Base-by-base conservation (phyloP, 306 rosid species). In the Oemleria cerasiformis region DNA sequence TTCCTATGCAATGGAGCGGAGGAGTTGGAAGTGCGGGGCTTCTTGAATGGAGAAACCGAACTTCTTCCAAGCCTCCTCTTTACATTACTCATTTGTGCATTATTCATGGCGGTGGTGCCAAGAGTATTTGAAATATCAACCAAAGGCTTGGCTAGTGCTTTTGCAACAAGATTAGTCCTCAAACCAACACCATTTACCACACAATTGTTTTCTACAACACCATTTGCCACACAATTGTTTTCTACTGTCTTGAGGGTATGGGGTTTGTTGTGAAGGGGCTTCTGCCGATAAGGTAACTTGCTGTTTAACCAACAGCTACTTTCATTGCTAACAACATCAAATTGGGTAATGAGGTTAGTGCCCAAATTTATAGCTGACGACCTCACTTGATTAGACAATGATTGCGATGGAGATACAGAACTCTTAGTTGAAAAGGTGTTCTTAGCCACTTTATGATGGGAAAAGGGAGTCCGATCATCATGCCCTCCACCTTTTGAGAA, bases 41-140 rank as follows among this genome's bases (percentile, higher is more conserved):
- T 87, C 86, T 91, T 93, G 70, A 93, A 93, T 40, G 97, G 85
- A 84, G 98, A 87, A 73, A 70, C 59, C 30, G 79, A 81, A 71
- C 30, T 75, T 75, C 72, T 75, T 75, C 76, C 92, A 81, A 83
- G 73, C 77, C 83, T 88, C 86, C 91, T 85, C 83, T 86, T 91
- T 60, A 79, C 87, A 64, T 75, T 45, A 42, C 54, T 41, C 57
- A 61, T 76, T 47, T 78, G 81, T 23, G 65, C 78, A 75, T 50
- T 66, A 62, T 70, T 81, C 71, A 74, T 65, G 66, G 78, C 47
- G 64, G 34, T 34, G 55, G 80, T 60, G 71, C 70, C 85, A 38
- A 70, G 55, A 57, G 85, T 77, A 76, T 88, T 87, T 66, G 98
- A 86, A 80, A 90, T 82, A 72, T 88, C 94, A 79, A 39, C 84